A percentile compares a stretch with the other conserved stretches of the same genome.
Conservation (phyloP, 2,329 filamentous ascomycete species). For the Botrytis cinerea region DNA sequence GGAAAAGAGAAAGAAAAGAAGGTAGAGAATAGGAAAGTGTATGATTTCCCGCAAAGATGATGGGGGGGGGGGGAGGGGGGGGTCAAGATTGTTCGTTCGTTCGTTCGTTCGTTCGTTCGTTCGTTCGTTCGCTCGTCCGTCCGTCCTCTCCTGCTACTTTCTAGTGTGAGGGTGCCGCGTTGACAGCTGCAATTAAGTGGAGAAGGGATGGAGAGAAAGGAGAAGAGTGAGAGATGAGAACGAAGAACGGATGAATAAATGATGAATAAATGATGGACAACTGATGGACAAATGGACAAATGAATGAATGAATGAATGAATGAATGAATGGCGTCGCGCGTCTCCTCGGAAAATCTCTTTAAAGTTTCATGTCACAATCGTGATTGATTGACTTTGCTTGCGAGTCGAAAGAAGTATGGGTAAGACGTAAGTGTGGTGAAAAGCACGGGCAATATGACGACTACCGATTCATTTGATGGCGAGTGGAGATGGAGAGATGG, state of each 20-base stretch:
- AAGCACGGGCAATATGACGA: background rate
- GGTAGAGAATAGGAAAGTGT: background rate
- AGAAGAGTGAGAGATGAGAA: background rate
- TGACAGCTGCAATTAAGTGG: constrained; percentile 12
- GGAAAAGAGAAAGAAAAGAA: background rate
- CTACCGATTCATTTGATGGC: background rate
- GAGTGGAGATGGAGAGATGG: background rate
- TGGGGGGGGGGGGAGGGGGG: too few relatives aligned
- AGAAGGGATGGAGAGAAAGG: background rate
- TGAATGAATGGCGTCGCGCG: background rate
- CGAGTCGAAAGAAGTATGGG: background rate
- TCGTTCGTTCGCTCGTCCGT: background rate
- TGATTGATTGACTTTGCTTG: too few relatives aligned
- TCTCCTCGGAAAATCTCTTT: background rate
- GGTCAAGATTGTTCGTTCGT: too few relatives aligned
- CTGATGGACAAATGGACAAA: too few relatives aligned
- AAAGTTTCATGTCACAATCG: background rate
- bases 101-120: background rate
- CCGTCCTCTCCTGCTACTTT: background rate
- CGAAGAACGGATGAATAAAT: too few relatives aligned
- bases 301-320: background rate
- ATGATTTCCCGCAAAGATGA: background rate
- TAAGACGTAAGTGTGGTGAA: background rate
- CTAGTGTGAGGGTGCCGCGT: background rate
- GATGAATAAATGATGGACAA: too few relatives aligned